These are phyloP conservation scores for Aspergillus pseudonomiae DNA, from an alignment of 2,329 filamentous ascomycete species.

Conservation along the genomic window DNA sequence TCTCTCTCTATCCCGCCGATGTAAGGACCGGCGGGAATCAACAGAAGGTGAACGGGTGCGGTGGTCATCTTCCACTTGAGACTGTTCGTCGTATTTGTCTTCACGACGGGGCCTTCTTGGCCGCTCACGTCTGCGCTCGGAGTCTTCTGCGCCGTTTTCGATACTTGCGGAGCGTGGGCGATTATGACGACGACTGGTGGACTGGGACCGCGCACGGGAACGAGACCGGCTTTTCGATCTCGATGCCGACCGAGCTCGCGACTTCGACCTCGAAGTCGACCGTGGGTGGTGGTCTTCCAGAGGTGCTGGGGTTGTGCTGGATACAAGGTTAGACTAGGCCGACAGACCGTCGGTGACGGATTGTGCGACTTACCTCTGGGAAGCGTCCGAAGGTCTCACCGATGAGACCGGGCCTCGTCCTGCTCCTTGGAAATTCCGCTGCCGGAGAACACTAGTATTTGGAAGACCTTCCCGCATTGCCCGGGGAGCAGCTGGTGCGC, in stretches of 20 bases:
- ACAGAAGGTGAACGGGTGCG: conserved; percentile 68
- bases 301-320: conserved; percentile 33
- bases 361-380: conserved; percentile 33
- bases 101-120: conserved; percentile 34
- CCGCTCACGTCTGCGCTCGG: conserved; percentile 30
- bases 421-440: conserved; percentile 53
- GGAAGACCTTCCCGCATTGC: conserved; percentile 89
- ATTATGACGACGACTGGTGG: conserved; percentile 54
- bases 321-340: conserved; percentile 18
- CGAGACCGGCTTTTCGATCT: conserved; percentile 34
- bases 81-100: conserved; percentile 51
- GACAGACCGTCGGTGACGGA: neutral
- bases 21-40: conserved; percentile 59
- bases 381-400: conserved; percentile 23
- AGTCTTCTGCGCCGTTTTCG: conserved; percentile 40
- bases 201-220: conserved; percentile 46
- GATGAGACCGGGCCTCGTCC: conserved; percentile 31
- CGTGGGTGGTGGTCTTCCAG: conserved; percentile 36
- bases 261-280: conserved; percentile 32
- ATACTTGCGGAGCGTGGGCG: conserved; percentile 53
- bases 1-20: conserved; percentile 64
- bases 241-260: conserved; percentile 32
- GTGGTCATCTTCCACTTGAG: conserved; percentile 46
- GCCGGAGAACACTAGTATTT: conserved; percentile 74
- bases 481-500: conserved; percentile 88